A percentile compares a stretch with the other conserved stretches of the same genome.
Conservation (phyloP, 306 rosid genomes). For the Quercus ilex region DNA sequence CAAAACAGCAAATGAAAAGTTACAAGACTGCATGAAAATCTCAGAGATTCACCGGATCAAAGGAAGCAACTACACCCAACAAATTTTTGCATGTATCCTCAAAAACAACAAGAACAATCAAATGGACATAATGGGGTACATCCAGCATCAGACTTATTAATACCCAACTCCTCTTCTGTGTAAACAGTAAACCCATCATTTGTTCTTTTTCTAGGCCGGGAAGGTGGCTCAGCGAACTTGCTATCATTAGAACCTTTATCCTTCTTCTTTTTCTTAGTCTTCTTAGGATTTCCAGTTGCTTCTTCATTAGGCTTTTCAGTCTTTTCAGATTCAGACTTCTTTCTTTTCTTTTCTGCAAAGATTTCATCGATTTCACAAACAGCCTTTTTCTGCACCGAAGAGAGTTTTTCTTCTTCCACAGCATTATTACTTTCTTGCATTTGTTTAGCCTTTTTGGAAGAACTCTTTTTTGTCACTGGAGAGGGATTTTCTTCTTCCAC, state of each 20-base stretch:
- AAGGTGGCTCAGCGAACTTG: constrained; percentile 29
- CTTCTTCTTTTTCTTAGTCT: constrained; percentile 39
- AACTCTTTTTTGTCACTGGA: too few species aligned
- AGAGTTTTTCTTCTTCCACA: constrained; percentile 35
- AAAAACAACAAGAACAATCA: too few species aligned
- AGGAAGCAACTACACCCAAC: too few species aligned
- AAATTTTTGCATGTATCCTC: too few species aligned
- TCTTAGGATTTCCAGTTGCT: constrained; percentile 17
- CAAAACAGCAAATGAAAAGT: too few species aligned
- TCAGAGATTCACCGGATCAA: too few species aligned
- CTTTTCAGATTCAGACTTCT: constrained; percentile 30
- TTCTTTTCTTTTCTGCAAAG: constrained; percentile 60
- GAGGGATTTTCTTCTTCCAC: too few species aligned
- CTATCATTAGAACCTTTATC: constrained; percentile 9
- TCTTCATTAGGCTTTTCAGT: constrained; percentile 15
- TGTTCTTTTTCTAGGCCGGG: constrained; percentile 46
- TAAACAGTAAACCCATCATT: constrained; percentile 60
- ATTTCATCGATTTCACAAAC: constrained; percentile 68
- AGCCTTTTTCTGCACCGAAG: constrained; percentile 27
- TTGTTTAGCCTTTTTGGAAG: not conserved
- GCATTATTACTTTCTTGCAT: constrained; percentile 21
- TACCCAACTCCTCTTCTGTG: constrained; percentile 6
- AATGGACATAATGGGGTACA: too few species aligned
- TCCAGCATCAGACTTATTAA: too few species aligned
- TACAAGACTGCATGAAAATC: too few species aligned